Conservation (phyloP, 179 eudicot genomes). For the Gypsophila paniculata region DNA sequence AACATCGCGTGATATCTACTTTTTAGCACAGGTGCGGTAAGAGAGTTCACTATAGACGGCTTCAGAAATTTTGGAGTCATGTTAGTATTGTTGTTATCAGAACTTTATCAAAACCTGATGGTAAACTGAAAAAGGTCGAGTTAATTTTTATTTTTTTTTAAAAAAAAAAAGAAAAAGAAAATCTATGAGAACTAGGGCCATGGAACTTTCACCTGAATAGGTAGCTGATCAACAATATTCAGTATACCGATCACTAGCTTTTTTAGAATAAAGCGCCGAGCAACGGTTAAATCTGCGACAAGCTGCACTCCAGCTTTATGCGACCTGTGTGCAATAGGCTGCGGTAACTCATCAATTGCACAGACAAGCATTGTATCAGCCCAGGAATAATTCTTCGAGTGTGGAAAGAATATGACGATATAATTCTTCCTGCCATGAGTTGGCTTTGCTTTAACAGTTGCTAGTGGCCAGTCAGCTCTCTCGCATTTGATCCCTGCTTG, state of each 20-base stretch:
- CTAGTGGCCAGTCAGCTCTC: conserved; percentile 90
- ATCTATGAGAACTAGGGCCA: not conserved
- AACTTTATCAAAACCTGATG: not conserved
- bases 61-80: not conserved
- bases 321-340: conserved; percentile 77
- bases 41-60: not conserved
- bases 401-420: conserved; percentile 82
- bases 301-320: conserved; percentile 69
- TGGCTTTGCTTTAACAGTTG: conserved; percentile 84
- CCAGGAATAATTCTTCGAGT: conserved; percentile 78
- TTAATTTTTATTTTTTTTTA: too few species aligned
- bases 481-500: conserved; percentile 92
- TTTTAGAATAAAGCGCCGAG: conserved; percentile 74
- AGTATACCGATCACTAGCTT: conserved; percentile 72
- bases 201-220: conserved; percentile 49
- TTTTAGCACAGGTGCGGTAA: not conserved
- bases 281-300: conserved; percentile 85
- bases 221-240: conserved; percentile 74
- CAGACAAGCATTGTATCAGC: conserved; percentile 81
- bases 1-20: not conserved
- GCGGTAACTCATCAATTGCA: conserved; percentile 70
- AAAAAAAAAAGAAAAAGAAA: not conserved
- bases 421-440: conserved; percentile 84
- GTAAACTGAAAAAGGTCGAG: too few species aligned
- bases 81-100: not conserved